phyloP scores from a whole-genome alignment of 805 yeast species.

The Barnettozyma sucrosica region DNA sequence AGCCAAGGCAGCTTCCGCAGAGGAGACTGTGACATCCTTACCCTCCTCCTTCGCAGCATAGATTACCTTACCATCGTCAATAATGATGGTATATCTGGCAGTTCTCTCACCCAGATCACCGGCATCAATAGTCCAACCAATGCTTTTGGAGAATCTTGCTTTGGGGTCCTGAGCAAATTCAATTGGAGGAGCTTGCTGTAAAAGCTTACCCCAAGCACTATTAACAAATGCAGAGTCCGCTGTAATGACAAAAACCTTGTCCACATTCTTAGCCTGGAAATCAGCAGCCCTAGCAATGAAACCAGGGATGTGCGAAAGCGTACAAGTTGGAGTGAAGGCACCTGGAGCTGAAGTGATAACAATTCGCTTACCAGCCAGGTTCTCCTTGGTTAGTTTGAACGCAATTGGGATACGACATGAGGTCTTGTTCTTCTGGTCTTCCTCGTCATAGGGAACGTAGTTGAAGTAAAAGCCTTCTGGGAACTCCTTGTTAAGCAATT shows the following conservation, averaged over 20 bases:
- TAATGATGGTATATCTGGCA: conserved; percentile 66
- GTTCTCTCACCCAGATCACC: conserved; percentile 55
- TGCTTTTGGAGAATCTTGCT: conserved; percentile 48
- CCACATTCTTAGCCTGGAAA: conserved; percentile 56
- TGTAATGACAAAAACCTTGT: conserved; percentile 51
- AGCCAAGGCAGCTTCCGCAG: conserved; percentile 27
- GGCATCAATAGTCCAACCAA: conserved; percentile 55
- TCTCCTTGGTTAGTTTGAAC: conserved; percentile 23
- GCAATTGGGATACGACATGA: conserved; percentile 24
- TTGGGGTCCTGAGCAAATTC: conserved; percentile 63
- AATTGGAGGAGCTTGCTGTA: conserved; percentile 30
- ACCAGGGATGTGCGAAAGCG: conserved; percentile 67
- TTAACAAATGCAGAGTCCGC: conserved; percentile 69
- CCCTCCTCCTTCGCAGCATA: conserved; percentile 36
- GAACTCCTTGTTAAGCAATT: conserved; percentile 21
- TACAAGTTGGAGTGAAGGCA: conserved; percentile 83
- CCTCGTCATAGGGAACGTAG: conserved; percentile 25
- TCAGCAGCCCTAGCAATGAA: conserved; percentile 44
- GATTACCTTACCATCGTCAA: conserved; percentile 49
- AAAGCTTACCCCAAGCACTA: conserved; percentile 55
- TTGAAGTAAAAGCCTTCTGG: conserved; percentile 26
- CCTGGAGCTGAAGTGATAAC: conserved; percentile 78
- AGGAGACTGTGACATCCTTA: conserved; percentile 23
- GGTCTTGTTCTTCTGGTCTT: conserved; percentile 22
- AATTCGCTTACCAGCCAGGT: conserved; percentile 31